Percentiles rank a stretch among this genome's conserved stretches.
These are phyloP conservation scores for Conoideocrella luteorostrata DNA, from an alignment of 2,329 filamentous ascomycete genomes.

Conservation along the genomic window DNA sequence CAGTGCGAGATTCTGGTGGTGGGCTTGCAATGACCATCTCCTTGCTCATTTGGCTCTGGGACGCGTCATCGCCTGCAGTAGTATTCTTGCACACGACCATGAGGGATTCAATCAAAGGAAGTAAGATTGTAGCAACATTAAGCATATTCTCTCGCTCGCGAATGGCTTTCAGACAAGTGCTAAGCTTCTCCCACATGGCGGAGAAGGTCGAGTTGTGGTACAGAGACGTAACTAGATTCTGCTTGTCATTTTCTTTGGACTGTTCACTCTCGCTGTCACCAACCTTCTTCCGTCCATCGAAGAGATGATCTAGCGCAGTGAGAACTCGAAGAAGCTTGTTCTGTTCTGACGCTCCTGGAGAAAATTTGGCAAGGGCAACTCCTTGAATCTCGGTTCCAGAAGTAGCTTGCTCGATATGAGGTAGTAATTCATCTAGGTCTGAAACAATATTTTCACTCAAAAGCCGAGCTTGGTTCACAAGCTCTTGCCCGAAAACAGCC, in stretches of 20 bases:
- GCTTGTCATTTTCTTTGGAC: constrained; percentile 57
- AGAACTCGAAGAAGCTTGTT: constrained; percentile 89
- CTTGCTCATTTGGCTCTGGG: constrained; percentile 44
- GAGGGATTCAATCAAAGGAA: constrained; percentile 89
- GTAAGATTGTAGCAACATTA: constrained; percentile 90
- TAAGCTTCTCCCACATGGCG: constrained; percentile 86
- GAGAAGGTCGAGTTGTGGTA: constrained; percentile 90
- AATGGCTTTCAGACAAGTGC: constrained; percentile 80
- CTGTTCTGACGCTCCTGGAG: constrained; percentile 90
- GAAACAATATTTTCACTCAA: constrained; percentile 78
- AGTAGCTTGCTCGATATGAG: constrained; percentile 78
- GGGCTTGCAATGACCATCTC: constrained; percentile 71
- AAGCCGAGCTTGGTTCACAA: constrained; percentile 78
- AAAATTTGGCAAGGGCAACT: constrained; percentile 89
- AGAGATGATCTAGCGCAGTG: constrained; percentile 91
- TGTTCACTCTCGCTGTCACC: constrained; percentile 43
- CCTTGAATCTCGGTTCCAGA: constrained; percentile 94
- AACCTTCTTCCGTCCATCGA: constrained; percentile 71
- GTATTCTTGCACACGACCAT: constrained; percentile 99
- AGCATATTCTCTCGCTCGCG: constrained; percentile 91
- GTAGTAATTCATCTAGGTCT: constrained; percentile 78
- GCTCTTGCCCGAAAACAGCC: constrained; percentile 83
- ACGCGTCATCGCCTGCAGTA: constrained; percentile 63
- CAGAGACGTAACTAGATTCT: constrained; percentile 77
- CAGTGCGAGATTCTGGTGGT: constrained; percentile 70